A percentile compares a stretch with the other conserved stretches of the same genome.
These are phyloP conservation scores for Rhododendron williamsianum DNA, from an alignment of 148 eudicot genomes.

Conservation along the genomic window DNA sequence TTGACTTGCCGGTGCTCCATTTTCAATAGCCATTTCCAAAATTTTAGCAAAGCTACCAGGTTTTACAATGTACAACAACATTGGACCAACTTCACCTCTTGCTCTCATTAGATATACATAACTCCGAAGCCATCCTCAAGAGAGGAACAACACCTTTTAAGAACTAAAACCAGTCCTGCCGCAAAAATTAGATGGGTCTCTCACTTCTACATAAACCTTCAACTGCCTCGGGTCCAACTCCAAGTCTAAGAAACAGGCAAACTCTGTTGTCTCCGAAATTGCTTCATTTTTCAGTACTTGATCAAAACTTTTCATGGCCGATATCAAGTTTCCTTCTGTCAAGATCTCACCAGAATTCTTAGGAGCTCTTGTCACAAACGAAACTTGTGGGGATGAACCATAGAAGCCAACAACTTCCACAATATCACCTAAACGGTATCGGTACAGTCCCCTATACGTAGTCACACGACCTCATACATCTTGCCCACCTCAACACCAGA, in stretches of 20 bases:
- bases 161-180: constrained; percentile 5
- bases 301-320: constrained; percentile 23
- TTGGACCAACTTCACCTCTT: constrained; percentile 24
- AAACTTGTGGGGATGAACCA: constrained; percentile 30
- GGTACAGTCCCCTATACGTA: constrained; percentile 35
- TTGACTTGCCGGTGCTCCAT: constrained; percentile 37
- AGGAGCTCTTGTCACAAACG: constrained; percentile 46
- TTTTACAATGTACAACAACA: constrained; percentile 21
- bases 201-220: constrained; percentile 32
- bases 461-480: constrained; percentile 42
- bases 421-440: constrained; percentile 40
- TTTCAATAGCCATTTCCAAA: constrained; percentile 23
- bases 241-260: constrained; percentile 24
- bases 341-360: constrained; percentile 31
- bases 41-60: constrained; percentile 29
- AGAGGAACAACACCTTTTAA: constrained; percentile 20
- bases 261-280: constrained; percentile 18
- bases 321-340: constrained; percentile 33
- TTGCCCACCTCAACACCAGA: constrained; percentile 39
- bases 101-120: constrained; percentile 24
- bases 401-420: constrained; percentile 42
- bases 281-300: constrained; percentile 9
- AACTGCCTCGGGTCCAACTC: constrained; percentile 15
- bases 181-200: constrained; percentile 12
- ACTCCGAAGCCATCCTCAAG: constrained; percentile 36